phyloP scores from a whole-genome alignment of 106 monocot species.

The Allium sativum region DNA sequence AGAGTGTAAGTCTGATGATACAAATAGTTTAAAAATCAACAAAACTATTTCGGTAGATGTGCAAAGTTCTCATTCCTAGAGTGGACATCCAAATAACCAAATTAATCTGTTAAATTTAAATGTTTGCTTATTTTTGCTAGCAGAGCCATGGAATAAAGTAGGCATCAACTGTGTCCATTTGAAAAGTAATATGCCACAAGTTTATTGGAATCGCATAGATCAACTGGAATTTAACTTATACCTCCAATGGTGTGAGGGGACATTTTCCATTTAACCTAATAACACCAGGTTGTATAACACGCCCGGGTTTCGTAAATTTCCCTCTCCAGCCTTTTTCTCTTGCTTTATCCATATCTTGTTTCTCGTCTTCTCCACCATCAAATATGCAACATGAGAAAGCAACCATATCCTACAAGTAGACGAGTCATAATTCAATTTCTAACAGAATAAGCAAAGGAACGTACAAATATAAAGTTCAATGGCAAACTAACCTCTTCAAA shows the following conservation, averaged over 20 bases:
- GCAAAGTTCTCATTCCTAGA: no score
- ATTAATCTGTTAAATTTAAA: no score
- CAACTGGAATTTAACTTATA: constrained; percentile 8
- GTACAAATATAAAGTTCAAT: background rate
- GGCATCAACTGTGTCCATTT: no score
- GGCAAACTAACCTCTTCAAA: constrained; percentile 80
- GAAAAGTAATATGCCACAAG: no score
- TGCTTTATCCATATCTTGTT: constrained; percentile 68
- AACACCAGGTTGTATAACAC: constrained; percentile 80
- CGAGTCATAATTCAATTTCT: background rate
- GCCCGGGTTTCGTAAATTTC: constrained; percentile 91
- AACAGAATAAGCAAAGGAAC: background rate
- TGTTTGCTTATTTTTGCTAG: no score
- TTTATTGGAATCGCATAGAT: no score
- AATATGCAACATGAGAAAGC: constrained; percentile 97
- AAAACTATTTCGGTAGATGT: no score
- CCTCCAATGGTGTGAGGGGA: constrained; percentile 97
- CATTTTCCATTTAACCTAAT: constrained; percentile 97
- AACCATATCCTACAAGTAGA: constrained; percentile 82
- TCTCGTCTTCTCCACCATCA: constrained; percentile 94
- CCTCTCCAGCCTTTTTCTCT: constrained; percentile 99
- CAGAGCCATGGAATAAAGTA: no score
- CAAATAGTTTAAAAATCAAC: no score
- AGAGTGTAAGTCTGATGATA: no score
- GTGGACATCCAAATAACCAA: no score